Evolutionary conservation across 106 monocot genomes (phyloP).

Genomic region (Dactylorhiza incarnata): DNA sequence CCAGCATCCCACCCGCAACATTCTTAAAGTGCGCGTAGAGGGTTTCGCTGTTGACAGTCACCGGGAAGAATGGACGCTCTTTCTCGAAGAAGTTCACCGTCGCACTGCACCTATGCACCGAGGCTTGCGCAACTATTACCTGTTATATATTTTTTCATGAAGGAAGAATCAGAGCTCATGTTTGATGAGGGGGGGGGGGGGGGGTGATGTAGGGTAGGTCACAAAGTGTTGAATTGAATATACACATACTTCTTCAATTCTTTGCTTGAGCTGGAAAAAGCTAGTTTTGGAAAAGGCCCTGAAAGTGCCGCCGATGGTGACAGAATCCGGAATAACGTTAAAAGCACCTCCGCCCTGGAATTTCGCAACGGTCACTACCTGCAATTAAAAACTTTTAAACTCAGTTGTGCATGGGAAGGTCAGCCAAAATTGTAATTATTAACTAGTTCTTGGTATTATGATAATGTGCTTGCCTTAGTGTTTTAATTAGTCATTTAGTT

Average conservation of each 20-base stretch:
- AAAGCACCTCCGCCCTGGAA: constrained; percentile 86
- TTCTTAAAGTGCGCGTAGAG: constrained; percentile 55
- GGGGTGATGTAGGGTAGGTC: too few species aligned
- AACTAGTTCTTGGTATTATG: too few species aligned
- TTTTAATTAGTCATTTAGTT: too few species aligned
- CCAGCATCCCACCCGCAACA: constrained; percentile 41
- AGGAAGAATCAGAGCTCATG: not conserved
- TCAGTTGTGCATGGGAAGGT: too few species aligned
- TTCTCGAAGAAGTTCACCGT: constrained; percentile 47
- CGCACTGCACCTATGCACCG: constrained; percentile 84
- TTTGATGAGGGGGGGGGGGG: too few species aligned
- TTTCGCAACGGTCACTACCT: constrained; percentile 89
- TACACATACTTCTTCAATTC: constrained; percentile 76
- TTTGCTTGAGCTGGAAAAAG: constrained; percentile 49
- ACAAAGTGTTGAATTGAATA: not conserved
- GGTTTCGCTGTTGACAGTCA: constrained; percentile 51
- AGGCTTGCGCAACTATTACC: constrained; percentile 80
- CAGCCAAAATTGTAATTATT: too few species aligned
- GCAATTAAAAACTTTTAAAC: not conserved
- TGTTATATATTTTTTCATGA: constrained; percentile 9
- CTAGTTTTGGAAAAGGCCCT: constrained; percentile 75
- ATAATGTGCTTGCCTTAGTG: too few species aligned
- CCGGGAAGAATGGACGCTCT: constrained; percentile 36
- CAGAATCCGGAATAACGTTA: constrained; percentile 91
- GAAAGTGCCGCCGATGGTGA: constrained; percentile 89